phyloP scores from a whole-genome alignment of 2,329 filamentous ascomycete species.

The Metarhizium rileyi region DNA sequence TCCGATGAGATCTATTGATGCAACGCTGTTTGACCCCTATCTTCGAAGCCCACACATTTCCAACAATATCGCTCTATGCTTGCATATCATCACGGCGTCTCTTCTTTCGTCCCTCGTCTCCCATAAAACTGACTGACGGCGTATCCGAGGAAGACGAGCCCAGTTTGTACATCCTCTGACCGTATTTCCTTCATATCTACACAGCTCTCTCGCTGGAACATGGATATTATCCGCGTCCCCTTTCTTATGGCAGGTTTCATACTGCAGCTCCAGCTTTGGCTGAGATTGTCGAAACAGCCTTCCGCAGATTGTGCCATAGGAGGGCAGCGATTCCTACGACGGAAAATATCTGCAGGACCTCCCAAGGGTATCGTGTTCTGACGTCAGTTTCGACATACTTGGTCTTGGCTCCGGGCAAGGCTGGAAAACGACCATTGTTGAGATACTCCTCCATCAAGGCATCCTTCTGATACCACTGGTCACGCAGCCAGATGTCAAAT shows the following conservation, averaged over 20 bases:
- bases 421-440: conserved; percentile 69
- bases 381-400: conserved; percentile 50
- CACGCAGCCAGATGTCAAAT: conserved; percentile 78
- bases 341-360: conserved; percentile 45
- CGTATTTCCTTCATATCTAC: background rate
- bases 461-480: conserved; percentile 90
- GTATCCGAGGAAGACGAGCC: background rate
- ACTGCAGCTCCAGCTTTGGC: conserved; percentile 10
- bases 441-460: conserved; percentile 75
- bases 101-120: background rate
- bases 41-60: background rate
- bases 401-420: conserved; percentile 42
- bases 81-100: background rate
- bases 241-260: background rate
- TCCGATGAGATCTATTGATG: background rate
- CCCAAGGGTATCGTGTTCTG: conserved; percentile 41
- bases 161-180: background rate
- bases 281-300: conserved; percentile 15
- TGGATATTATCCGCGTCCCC: background rate
- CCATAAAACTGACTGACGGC: background rate
- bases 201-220: background rate
- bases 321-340: conserved; percentile 36
- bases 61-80: background rate
- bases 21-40: background rate
- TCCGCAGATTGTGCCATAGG: conserved; percentile 29